phyloP scores from a whole-genome alignment of 768 basidiomycete genomes.

The Boletus fagicola region DNA sequence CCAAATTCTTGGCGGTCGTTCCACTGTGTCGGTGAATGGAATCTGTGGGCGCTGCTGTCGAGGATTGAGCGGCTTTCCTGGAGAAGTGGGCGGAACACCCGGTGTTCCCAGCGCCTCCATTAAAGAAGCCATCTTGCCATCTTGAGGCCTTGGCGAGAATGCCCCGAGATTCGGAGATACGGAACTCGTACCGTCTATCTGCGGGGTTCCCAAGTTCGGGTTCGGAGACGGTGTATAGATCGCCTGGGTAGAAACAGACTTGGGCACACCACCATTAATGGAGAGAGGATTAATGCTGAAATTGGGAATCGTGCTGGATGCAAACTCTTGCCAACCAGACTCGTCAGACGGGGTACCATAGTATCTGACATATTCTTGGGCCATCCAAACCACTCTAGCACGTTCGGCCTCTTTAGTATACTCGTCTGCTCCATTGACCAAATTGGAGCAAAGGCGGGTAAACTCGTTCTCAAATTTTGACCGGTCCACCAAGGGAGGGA shows the following conservation, averaged over 20 bases:
- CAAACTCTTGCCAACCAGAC: conserved; percentile 58
- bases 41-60: conserved; percentile 26
- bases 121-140: conserved; percentile 42
- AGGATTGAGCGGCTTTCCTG: conserved; percentile 25
- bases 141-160: conserved; percentile 55
- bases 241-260: conserved; percentile 52
- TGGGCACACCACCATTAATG: conserved; percentile 35
- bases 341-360: conserved; percentile 53
- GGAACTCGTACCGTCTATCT: conserved; percentile 5
- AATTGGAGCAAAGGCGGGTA: conserved; percentile 59
- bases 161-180: conserved; percentile 46
- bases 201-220: conserved; percentile 29
- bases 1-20: conserved; percentile 43
- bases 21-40: conserved; percentile 20
- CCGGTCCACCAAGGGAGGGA: conserved; percentile 57
- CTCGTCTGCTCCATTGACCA: conserved; percentile 55
- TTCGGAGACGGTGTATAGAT: conserved; percentile 51
- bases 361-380: conserved; percentile 59
- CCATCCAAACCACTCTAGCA: conserved; percentile 60
- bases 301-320: conserved; percentile 48
- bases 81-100: conserved; percentile 13
- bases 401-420: conserved; percentile 38
- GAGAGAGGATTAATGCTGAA: conserved; percentile 27
- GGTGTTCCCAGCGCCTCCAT: conserved; percentile 42
- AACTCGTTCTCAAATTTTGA: conserved; percentile 69